Percentiles rank a stretch among this genome's conserved stretches.
phyloP scores from a whole-genome alignment of 2,329 filamentous ascomycete species.

The Trichoderma atrobrunneum region DNA sequence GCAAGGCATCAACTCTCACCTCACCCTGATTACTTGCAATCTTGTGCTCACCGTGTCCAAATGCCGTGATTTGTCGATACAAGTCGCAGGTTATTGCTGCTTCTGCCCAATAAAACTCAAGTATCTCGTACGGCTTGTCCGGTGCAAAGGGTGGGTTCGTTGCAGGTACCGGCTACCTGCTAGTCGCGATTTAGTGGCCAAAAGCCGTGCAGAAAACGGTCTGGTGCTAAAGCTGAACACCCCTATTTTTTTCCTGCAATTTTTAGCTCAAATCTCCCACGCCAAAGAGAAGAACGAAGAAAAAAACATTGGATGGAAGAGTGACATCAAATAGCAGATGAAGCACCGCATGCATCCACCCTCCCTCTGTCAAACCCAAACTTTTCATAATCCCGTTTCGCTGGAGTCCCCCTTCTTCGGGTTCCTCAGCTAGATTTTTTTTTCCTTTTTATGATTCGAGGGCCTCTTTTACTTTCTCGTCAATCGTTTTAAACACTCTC shows the following conservation, averaged over 20 bases:
- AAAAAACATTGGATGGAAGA: not conserved
- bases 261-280: not conserved
- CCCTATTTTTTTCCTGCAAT: not conserved
- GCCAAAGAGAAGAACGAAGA: not conserved
- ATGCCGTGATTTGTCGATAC: not conserved
- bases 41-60: not conserved
- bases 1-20: not conserved
- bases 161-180: not conserved
- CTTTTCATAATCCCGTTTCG: not conserved
- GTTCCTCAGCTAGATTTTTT: not conserved
- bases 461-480: conserved; percentile 4
- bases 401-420: not conserved
- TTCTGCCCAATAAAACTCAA: not conserved
- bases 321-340: conserved; percentile 3
- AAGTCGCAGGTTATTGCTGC: not conserved
- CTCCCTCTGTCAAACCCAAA: not conserved
- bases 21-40: not conserved
- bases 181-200: not conserved
- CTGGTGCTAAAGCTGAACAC: not conserved
- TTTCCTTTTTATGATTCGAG: not conserved
- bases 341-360: conserved; percentile 12
- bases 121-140: not conserved
- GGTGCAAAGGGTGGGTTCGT: not conserved
- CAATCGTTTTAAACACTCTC: conserved; percentile 4
- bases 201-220: not conserved